Evolutionary conservation across 83 land plant genomes (phyloP), one percentile per base, ranked within the genome.

Genomic region (Diphasiastrum complanatum): DNA sequence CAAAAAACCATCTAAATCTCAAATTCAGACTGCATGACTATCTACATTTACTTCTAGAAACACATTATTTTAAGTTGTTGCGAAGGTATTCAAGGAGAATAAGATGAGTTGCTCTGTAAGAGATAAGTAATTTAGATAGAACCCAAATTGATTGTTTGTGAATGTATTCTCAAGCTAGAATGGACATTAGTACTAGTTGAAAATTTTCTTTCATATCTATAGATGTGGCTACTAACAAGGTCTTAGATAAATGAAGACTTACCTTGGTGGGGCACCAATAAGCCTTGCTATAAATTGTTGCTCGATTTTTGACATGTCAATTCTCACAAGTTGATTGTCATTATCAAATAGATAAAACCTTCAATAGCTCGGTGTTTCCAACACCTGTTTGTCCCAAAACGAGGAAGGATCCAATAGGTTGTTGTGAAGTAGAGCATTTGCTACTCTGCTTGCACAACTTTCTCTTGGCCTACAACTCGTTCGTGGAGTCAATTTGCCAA

Each of bases 341-440:
- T n/a, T n/a, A n/a, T n/a, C n/a, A n/a, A n/a, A n/a, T n/a, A n/a
- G 87, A 86, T 33, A 88, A 69, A 32, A 86, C 95, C 64, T 88
- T 85, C 0, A 84, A 86, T 10, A 88, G 81, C 38, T 88, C 86
- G 0, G 95, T 88, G 58, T 88, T 85, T 0, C 95, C 91, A 64
- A 88, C 95, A 47, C 87, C 90, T 23, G 95, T 85, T 0, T 90
- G 86, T 12, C 95, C 95, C 50, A 88, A 64, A 70, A 89, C 85
- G 5, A 89, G 71, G 75, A 95, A 95, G 18, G 99, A 93, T 1
- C 99, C 99, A 34, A 78, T 81, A 2, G 96, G 99, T 36, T 93
- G 99, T 33, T 83, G 96, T 0, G 85, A 86, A 60, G n/a, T n/a
- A n/a, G n/a, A n/a, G n/a, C n/a, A n/a, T n/a, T n/a, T n/a, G n/a